phyloP scores from a whole-genome alignment of 129 eudicot species.

The Flaveria ramosissima region DNA sequence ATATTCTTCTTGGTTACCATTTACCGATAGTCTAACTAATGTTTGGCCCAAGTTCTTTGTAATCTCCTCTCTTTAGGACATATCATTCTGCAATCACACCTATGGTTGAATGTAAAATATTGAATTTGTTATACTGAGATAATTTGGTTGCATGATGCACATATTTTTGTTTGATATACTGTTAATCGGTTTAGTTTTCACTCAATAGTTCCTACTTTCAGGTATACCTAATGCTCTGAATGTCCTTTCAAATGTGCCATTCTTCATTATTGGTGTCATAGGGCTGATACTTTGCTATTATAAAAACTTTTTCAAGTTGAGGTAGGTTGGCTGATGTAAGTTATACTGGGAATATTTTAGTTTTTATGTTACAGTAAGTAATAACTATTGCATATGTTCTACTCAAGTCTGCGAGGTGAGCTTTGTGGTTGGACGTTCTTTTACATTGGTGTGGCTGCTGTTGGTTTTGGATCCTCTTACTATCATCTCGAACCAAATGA shows the following conservation, averaged over 20 bases:
- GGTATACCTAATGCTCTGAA: slow-evolving; percentile 82
- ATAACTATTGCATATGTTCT: slow-evolving; percentile 9
- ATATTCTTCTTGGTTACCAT: not conserved
- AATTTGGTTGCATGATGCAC: slow-evolving; percentile 5
- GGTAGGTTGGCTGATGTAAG: slow-evolving; percentile 43
- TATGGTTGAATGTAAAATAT: not conserved
- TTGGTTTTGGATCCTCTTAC: slow-evolving; percentile 85
- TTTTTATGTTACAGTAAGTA: not conserved
- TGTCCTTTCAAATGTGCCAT: slow-evolving; percentile 78
- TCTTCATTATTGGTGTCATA: slow-evolving; percentile 61
- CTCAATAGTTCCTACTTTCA: slow-evolving; percentile 37
- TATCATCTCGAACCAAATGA: slow-evolving; percentile 83
- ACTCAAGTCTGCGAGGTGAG: slow-evolving; percentile 69
- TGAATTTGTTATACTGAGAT: not conserved
- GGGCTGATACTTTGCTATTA: slow-evolving; percentile 79
- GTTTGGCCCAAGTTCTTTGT: not conserved
- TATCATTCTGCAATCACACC: not conserved
- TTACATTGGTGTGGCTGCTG: slow-evolving; percentile 81
- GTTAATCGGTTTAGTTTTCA: slow-evolving; percentile 10
- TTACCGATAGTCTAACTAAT: not conserved
- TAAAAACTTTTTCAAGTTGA: slow-evolving; percentile 65
- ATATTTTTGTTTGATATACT: not conserved
- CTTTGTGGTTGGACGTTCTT: slow-evolving; percentile 81
- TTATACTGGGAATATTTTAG: not conserved
- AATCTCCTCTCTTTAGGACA: slow-evolving; percentile 8